Percentiles rank a stretch among this genome's conserved stretches.
phyloP scores from a whole-genome alignment of 1,284 basidiomycete species.

The Schizophyllum commune region DNA sequence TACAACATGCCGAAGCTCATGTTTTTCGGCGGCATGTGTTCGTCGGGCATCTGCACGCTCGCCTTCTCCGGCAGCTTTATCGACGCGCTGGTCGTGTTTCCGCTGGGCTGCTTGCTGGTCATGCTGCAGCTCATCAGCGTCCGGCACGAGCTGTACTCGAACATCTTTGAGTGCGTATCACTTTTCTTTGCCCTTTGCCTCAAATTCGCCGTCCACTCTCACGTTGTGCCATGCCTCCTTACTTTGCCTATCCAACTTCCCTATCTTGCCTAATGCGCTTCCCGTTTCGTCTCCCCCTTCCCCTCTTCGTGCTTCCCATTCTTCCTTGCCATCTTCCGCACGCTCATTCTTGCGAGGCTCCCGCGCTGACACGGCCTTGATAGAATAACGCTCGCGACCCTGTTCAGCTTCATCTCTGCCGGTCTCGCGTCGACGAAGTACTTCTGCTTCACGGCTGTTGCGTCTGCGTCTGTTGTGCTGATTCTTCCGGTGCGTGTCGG shows the following conservation, averaged over 20 bases:
- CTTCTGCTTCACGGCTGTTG: slow-evolving; percentile 85
- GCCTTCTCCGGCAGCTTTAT: slow-evolving; percentile 74
- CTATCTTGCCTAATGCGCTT: too few species aligned
- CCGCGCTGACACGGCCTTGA: background rate
- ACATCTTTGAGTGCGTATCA: slow-evolving; percentile 69
- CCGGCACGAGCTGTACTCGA: slow-evolving; percentile 78
- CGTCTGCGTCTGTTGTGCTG: slow-evolving; percentile 78
- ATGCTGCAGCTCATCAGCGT: slow-evolving; percentile 69
- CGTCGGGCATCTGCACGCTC: slow-evolving; percentile 69
- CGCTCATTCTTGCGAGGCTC: background rate
- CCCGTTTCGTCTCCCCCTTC: too few species aligned
- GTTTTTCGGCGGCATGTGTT: slow-evolving; percentile 78
- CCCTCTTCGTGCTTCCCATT: too few species aligned
- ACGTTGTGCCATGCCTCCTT: background rate
- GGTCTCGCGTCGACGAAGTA: slow-evolving; percentile 62
- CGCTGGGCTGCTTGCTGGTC: slow-evolving; percentile 76
- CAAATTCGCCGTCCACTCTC: background rate
- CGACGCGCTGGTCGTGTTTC: slow-evolving; percentile 70
- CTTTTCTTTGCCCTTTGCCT: background rate
- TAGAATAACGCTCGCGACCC: slow-evolving; percentile 72
- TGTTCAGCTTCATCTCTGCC: slow-evolving; percentile 78
- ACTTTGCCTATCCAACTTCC: background rate
- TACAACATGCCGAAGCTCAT: slow-evolving; percentile 65
- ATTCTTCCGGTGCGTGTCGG: slow-evolving; percentile 65
- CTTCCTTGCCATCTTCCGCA: background rate